Conservation (phyloP, 2,329 filamentous ascomycete species). For the Sporothrix luriei region DNA sequence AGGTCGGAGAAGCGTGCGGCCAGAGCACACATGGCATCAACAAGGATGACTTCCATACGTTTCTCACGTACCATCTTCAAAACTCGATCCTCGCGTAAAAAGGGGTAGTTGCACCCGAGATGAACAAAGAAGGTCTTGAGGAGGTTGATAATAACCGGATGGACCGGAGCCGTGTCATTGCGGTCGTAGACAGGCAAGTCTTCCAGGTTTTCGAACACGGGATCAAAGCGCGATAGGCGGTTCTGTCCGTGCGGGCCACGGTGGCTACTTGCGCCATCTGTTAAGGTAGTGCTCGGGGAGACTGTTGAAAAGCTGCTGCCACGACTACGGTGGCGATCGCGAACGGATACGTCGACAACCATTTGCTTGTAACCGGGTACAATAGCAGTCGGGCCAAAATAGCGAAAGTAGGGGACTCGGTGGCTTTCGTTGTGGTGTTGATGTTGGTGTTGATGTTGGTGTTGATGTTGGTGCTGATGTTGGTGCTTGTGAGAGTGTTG, state of each 20-base stretch:
- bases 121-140: slow-evolving; percentile 80
- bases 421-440: slow-evolving; percentile 58
- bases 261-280: slow-evolving; percentile 36
- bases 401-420: slow-evolving; percentile 84
- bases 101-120: slow-evolving; percentile 83
- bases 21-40: slow-evolving; percentile 82
- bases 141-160: slow-evolving; percentile 73
- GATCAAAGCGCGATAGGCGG: slow-evolving; percentile 44
- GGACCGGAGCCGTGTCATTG: slow-evolving; percentile 69
- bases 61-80: slow-evolving; percentile 77
- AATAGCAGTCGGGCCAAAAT: slow-evolving; percentile 88
- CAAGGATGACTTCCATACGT: slow-evolving; percentile 77
- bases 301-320: slow-evolving; percentile 59
- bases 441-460: slow-evolving; percentile 39
- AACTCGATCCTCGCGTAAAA: slow-evolving; percentile 72
- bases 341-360: slow-evolving; percentile 69
- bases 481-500: slow-evolving; percentile 46
- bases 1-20: slow-evolving; percentile 77
- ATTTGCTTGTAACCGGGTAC: slow-evolving; percentile 92
- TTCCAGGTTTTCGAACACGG: slow-evolving; percentile 50
- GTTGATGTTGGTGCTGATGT: slow-evolving; percentile 47
- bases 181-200: slow-evolving; percentile 75
- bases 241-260: slow-evolving; percentile 41
- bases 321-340: slow-evolving; percentile 64
- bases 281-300: slow-evolving; percentile 49